phyloP scores from a whole-genome alignment of 805 yeast genomes.

The Candida lessepsii region DNA sequence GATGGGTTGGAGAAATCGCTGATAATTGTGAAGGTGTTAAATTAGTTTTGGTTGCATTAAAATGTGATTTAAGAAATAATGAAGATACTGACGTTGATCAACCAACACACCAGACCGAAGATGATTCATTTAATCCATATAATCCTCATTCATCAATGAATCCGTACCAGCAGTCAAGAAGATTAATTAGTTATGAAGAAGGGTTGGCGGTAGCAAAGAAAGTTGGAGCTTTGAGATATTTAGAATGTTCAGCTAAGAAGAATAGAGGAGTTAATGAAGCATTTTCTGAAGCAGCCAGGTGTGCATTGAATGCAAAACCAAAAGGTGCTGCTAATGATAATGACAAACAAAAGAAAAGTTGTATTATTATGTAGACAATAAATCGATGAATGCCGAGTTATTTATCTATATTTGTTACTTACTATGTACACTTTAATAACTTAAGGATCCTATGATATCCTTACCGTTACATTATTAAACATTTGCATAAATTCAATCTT shows the following conservation, averaged over 20 bases:
- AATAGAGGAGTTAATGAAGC: constrained; percentile 99
- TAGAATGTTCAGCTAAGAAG: constrained; percentile 95
- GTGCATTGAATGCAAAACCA: constrained; percentile 87
- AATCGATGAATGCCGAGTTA: background rate
- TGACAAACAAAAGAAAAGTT: constrained; percentile 39
- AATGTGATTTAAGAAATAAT: constrained; percentile 83
- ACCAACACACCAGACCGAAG: constrained; percentile 25
- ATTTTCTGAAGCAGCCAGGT: constrained; percentile 96
- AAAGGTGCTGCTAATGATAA: constrained; percentile 55
- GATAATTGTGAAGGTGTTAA: constrained; percentile 97
- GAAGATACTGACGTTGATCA: constrained; percentile 47
- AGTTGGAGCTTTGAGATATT: constrained; percentile 90
- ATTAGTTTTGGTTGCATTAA: constrained; percentile 87
- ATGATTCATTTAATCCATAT: constrained; percentile 29
- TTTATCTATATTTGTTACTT: too few species aligned
- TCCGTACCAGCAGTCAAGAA: constrained; percentile 33
- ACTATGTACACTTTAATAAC: too few species aligned
- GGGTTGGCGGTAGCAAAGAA: constrained; percentile 90
- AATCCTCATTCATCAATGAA: constrained; percentile 32
- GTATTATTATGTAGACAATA: constrained; percentile 34
- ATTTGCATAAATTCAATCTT: too few species aligned
- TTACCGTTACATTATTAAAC: too few species aligned
- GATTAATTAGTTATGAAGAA: constrained; percentile 83
- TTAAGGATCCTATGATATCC: too few species aligned
- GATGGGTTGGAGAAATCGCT: constrained; percentile 96